Conservation (phyloP, 257 asterid genomes). For the Fraxinus quadrangulata region DNA sequence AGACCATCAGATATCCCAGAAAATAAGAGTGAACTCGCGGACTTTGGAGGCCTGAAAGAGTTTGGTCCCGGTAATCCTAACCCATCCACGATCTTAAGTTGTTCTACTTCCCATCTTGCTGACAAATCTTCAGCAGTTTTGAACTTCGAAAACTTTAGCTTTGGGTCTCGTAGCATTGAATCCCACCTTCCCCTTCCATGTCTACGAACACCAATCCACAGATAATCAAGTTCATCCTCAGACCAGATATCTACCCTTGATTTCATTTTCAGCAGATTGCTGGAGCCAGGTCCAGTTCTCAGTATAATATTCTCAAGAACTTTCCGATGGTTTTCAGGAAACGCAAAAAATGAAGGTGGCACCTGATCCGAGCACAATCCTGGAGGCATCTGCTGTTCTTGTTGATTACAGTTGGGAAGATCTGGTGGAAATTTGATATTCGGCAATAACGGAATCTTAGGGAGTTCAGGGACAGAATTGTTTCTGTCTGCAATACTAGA, state of each 20-base stretch:
- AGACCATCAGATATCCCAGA: constrained; percentile 77
- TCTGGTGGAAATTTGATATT: constrained; percentile 67
- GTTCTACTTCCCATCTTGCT: constrained; percentile 93
- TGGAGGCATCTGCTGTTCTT: constrained; percentile 63
- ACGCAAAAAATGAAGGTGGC: constrained; percentile 57
- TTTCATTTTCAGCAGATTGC: constrained; percentile 49
- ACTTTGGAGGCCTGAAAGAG: constrained; percentile 48
- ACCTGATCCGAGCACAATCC: constrained; percentile 52
- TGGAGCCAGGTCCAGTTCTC: constrained; percentile 76
- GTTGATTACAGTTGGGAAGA: constrained; percentile 51
- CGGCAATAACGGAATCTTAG: constrained; percentile 67
- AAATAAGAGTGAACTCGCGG: constrained; percentile 44
- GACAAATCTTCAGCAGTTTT: constrained; percentile 74
- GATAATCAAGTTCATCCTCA: constrained; percentile 93
- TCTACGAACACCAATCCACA: constrained; percentile 96
- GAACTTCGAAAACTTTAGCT: constrained; percentile 75
- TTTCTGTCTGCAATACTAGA: constrained; percentile 59
- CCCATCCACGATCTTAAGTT: constrained; percentile 70
- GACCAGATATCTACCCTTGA: constrained; percentile 73
- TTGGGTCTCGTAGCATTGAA: constrained; percentile 76
- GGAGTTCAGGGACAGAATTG: constrained; percentile 39
- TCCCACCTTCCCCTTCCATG: constrained; percentile 95
- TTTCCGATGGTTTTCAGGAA: constrained; percentile 75
- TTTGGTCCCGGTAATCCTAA: constrained; percentile 43
- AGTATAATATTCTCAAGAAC: constrained; percentile 75